These are phyloP conservation scores for Lycium ferocissimum DNA, from an alignment of 257 asterid genomes.

Conservation along the genomic window DNA sequence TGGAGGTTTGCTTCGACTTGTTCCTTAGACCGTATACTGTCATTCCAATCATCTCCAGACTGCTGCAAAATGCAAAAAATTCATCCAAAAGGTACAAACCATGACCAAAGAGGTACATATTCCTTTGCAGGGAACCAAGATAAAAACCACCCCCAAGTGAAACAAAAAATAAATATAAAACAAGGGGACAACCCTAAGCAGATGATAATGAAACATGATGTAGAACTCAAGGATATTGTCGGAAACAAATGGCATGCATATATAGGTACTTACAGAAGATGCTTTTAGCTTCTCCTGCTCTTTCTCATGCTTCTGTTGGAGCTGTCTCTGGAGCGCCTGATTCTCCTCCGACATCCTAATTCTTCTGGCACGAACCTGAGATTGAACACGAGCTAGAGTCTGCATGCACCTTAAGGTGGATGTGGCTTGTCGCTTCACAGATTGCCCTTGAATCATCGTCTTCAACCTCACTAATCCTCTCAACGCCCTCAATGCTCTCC, in stretches of 20 bases:
- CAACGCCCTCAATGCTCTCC: conserved; percentile 71
- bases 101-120: not conserved
- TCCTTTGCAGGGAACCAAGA: conserved; percentile 7
- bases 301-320: conserved; percentile 67
- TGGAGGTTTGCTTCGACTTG: conserved; percentile 65
- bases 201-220: conserved; percentile 15
- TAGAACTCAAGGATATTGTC: not conserved
- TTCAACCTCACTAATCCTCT: conserved; percentile 75
- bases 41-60: conserved; percentile 75
- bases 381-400: conserved; percentile 70
- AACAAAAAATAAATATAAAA: not conserved
- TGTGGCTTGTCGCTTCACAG: conserved; percentile 69
- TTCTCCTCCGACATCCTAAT: conserved; percentile 65
- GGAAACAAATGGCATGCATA: not conserved
- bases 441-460: conserved; percentile 62
- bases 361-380: conserved; percentile 71
- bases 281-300: conserved; percentile 61
- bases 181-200: not conserved
- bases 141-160: conserved; percentile 13
- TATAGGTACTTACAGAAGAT: conserved; percentile 55
- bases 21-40: conserved; percentile 71
- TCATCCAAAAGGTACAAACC: not conserved
- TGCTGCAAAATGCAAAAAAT: conserved; percentile 30
- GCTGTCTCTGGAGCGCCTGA: conserved; percentile 68
- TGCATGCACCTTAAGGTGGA: conserved; percentile 74